Evolutionary conservation across 345 rosid genomes (phyloP), one percentile per base, ranked within the genome.

Genomic region (Pelargonium nanum): DNA sequence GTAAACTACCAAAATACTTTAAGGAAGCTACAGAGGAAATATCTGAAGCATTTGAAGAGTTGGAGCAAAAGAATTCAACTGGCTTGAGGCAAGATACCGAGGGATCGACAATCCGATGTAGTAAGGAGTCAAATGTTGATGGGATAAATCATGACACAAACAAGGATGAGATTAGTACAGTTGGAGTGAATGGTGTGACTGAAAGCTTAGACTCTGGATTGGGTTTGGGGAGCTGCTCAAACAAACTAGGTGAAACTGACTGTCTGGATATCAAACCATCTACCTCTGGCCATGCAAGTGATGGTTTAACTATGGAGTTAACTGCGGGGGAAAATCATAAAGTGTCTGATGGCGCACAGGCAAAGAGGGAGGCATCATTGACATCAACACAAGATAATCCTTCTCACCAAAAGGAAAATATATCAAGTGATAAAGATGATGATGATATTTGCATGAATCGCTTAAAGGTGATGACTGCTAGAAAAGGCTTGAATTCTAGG

Each of bases 11-110:
- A 53, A 93, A 81, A 77, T 63, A 66, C 75, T 93, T 89, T 77
- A 68, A 81, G 59, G 86, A 75, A 75, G 99, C 99, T 53, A 95
- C 86, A 53, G 75, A 81, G 78, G 99, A 93, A 71, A 93, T 90
- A 24, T 84, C 79, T 60, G 68, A 70, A 68, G 96, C 85, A 58
- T 93, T 86, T 83, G 87, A 87, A 57, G 82, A 83, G 74, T 75
- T 68, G 44, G 82, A 78, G 71, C 78, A 76, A 66, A 76, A 70
- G 61, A 84, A 79, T 40, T 68, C 81, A 58, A 72, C 72, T 71
- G 64, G 68, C 57, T 55, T 62, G 57, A 75, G 78, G 24, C 80
- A 62, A 53, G 86, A 79, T 68, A 61, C 72, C 51, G 80, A 75
- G 60, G 70, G 65, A 72, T 70, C 73, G 24, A 69, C 64, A 26